Evolutionary conservation across 129 eudicot genomes (phyloP).

Genomic region (Helianthus annuus): DNA sequence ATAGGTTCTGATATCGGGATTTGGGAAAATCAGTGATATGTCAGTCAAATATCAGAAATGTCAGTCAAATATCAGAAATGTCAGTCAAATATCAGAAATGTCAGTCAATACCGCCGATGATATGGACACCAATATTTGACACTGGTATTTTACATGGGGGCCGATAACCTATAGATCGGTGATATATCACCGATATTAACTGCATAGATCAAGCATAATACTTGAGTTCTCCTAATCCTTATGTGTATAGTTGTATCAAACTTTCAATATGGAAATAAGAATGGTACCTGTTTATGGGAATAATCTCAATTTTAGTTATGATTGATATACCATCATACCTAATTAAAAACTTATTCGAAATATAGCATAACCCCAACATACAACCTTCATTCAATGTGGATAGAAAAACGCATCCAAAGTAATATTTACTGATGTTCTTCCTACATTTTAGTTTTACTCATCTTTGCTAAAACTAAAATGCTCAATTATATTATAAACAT

Average conservation of each 20-base stretch:
- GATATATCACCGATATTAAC: too few relatives aligned
- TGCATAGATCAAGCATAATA: neutral
- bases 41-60: too few relatives aligned
- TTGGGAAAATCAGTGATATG: too few relatives aligned
- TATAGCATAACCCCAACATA: neutral
- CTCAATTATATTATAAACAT: conserved; percentile 4
- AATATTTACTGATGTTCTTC: neutral
- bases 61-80: too few relatives aligned
- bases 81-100: too few relatives aligned
- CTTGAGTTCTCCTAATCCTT: neutral
- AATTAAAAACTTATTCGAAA: neutral
- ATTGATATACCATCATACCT: neutral
- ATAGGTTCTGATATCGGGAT: too few relatives aligned
- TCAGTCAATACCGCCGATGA: too few relatives aligned
- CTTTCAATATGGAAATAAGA: neutral
- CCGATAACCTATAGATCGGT: too few relatives aligned
- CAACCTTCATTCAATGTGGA: neutral
- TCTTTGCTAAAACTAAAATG: neutral
- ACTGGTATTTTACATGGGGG: too few relatives aligned
- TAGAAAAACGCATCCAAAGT: conserved; percentile 1
- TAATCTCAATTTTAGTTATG: neutral
- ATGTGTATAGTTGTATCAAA: neutral
- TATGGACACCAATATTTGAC: too few relatives aligned
- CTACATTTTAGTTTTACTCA: neutral
- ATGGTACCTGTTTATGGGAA: neutral